Evolutionary conservation across 2,329 filamentous ascomycete species (phyloP), one percentile per base, ranked within the genome.

Genomic region (Myriangium duriaei): DNA sequence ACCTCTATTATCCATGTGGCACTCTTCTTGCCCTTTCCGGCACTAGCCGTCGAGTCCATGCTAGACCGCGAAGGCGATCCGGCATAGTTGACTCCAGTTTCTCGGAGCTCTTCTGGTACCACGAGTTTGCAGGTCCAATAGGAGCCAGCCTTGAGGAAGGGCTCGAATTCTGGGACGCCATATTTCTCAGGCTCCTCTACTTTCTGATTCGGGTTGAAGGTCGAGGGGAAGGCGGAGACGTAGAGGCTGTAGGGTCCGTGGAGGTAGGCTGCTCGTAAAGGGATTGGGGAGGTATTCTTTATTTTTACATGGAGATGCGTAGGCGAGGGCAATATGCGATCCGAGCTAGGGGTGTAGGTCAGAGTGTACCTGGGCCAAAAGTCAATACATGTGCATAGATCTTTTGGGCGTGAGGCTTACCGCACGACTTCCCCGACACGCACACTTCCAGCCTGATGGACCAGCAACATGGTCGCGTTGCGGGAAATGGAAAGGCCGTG

Each of bases 191-290:
- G 71, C 36, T 79, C 69, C 41, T 78, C 73, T 49, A 81, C 78
- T 55, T 84, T 86, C 47, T 70, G 66, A 60, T 94, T 86, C 2
- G 88, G 85, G 51, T 87, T 72, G 64, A 91, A 96, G 32, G 70
- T 74, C 11, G 81, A 71, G 1, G 88, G 85, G 51, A 92, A 93
- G 15, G 86, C 82, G 36, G 87, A 78, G 34, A 87, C 80, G 51
- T 85, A 86, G 26, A 96, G 71, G 1, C 79, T 92, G 56, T 98
- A 98, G 1, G 91, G 91, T 0, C 91, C 91, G 61, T 95, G 91
- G 38, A 98, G 79, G 57, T 95, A 98, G 40, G 91, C 91, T 38
- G 91, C 91, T 53, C 91, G 83, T 28, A 96, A 68, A 11, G 91
- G 83, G 46, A 94, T 83, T 41, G 84, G 81, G 28, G 82, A 91